Conservation (phyloP, 1,139 yeast genomes). For the Blastobotrys malaysiensis region DNA sequence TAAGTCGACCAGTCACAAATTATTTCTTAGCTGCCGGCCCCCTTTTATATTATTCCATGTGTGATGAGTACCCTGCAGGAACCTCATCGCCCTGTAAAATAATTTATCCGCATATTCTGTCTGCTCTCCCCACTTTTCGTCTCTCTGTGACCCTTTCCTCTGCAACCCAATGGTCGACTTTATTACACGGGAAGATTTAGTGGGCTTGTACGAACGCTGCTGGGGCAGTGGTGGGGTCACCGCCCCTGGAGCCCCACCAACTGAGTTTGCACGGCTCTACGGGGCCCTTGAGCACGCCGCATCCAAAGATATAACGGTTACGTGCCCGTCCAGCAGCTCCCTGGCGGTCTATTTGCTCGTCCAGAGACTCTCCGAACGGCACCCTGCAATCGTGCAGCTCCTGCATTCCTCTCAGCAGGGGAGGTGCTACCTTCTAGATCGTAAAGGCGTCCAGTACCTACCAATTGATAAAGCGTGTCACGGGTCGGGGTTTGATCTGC, state of each 20-base stretch:
- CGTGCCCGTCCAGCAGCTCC: not conserved
- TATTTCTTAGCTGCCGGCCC: not conserved
- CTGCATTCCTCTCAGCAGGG: not conserved
- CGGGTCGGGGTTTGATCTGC: conserved; percentile 2
- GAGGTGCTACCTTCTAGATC: conserved; percentile 7
- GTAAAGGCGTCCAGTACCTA: conserved; percentile 6
- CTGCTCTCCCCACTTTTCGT: not conserved
- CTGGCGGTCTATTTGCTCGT: not conserved
- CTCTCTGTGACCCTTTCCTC: not conserved
- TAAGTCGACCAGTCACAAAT: not conserved
- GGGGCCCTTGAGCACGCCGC: not conserved
- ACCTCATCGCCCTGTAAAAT: not conserved
- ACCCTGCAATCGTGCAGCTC: not conserved
- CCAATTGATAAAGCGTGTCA: conserved; percentile 6
- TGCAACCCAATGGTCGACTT: not conserved
- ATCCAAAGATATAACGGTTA: not conserved
- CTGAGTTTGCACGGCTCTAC: not conserved
- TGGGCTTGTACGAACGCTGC: not conserved
- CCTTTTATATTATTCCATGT: not conserved
- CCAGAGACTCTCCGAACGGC: not conserved
- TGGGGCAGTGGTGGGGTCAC: not conserved
- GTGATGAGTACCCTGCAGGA: not conserved
- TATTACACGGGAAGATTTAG: not conserved
- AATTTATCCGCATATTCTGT: not conserved
- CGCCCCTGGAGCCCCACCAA: not conserved